Conservation (phyloP, 2,329 filamentous ascomycete species). For the Penicillium sp. region DNA sequence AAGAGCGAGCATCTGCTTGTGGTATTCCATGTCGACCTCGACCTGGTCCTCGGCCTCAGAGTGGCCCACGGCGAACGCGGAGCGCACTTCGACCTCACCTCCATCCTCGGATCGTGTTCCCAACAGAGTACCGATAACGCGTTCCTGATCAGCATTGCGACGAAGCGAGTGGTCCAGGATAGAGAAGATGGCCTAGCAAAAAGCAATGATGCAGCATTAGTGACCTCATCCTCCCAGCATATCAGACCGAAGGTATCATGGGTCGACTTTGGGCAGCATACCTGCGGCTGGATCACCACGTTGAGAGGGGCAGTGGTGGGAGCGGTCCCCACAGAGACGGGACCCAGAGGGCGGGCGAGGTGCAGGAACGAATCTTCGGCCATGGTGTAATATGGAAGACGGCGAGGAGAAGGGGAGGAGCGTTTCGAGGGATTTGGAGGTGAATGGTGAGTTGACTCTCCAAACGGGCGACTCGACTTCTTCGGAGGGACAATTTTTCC, state of each 20-base stretch:
- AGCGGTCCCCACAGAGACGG: conserved; percentile 70
- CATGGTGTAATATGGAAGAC: conserved; percentile 57
- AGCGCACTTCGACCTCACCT: conserved; percentile 90
- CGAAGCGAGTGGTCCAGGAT: conserved; percentile 85
- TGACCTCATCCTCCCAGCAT: not conserved
- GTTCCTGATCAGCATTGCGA: conserved; percentile 83
- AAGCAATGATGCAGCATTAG: conserved; percentile 9
- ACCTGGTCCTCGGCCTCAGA: conserved; percentile 98
- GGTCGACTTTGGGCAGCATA: conserved; percentile 40
- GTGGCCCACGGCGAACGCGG: conserved; percentile 95
- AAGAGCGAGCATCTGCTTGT: conserved; percentile 96
- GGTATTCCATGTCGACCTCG: conserved; percentile 99
- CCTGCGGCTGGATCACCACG: conserved; percentile 93
- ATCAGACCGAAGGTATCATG: not conserved
- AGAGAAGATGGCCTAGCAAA: conserved; percentile 56
- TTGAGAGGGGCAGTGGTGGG: conserved; percentile 84
- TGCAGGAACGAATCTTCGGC: conserved; percentile 87
- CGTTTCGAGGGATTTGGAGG: conserved; percentile 2
- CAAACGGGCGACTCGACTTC: conserved; percentile 11
- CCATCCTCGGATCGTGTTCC: conserved; percentile 93
- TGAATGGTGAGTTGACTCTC: conserved; percentile 7
- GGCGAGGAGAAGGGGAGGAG: conserved; percentile 21
- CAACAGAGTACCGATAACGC: conserved; percentile 93
- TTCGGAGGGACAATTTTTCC: conserved; percentile 27
- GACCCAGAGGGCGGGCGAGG: conserved; percentile 84